These are phyloP conservation scores for Marsdenia floribunda DNA, from an alignment of 257 asterid genomes.

Conservation along the genomic window DNA sequence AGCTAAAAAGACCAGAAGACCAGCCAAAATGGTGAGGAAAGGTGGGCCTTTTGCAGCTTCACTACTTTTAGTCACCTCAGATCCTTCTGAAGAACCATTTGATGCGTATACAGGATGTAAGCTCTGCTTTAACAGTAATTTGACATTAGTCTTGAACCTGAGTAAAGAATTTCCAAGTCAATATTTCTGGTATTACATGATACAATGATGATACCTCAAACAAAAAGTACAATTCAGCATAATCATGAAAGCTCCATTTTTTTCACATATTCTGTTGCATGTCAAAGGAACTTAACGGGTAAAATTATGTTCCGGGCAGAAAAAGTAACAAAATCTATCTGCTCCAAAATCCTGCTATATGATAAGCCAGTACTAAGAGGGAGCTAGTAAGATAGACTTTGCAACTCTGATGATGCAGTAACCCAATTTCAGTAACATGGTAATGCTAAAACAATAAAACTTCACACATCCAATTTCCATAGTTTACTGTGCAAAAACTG, in stretches of 20 bases:
- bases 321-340: background rate
- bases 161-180: constrained; percentile 10
- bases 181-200: background rate
- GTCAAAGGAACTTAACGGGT: background rate
- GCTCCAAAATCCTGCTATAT: no score
- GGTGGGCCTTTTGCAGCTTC: constrained; percentile 52
- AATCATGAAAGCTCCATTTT: background rate
- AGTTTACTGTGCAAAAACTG: background rate
- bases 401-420: background rate
- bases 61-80: constrained; percentile 24
- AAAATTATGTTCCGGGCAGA: background rate
- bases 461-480: background rate
- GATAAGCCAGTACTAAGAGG: background rate
- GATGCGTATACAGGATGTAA: constrained; percentile 37
- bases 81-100: constrained; percentile 38
- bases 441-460: no score
- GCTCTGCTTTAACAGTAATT: constrained; percentile 24
- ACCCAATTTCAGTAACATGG: background rate
- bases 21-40: constrained; percentile 72
- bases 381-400: background rate
- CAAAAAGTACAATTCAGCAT: background rate
- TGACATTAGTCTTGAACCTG: constrained; percentile 35
- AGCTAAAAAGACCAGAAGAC: constrained; percentile 43
- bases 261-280: background rate
- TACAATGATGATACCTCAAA: no score